Base-by-base conservation (phyloP, 345 rosid genomes). In the Cardamine occulta region DNA sequence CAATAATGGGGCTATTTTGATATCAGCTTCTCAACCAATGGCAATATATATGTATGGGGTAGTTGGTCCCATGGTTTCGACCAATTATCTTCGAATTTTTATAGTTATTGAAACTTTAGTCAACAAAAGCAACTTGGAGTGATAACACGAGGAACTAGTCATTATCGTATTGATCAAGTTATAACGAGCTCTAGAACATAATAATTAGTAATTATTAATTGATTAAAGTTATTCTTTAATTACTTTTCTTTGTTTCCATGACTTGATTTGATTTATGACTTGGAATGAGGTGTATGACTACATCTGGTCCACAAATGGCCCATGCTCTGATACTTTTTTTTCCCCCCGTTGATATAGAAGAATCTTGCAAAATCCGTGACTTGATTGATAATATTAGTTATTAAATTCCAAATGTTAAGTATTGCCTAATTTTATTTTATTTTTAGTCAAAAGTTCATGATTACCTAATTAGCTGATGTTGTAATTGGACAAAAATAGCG, bases 61-160 rank as follows among this genome's bases (percentile, higher is more conserved):
- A 8, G 40, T 67, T 58, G 73, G 62, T 67, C 79, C 67, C 73
- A 74, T 13, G 23, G n/a, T 14, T 42, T 57, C 34, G 3, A 66
- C 51, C 62, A 49, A 59, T 67, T 14, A 49, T 35, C 21, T 66
- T 24, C 7, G 14, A 39, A 39, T 34, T 66, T n/a, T 8, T 24
- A 2, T 17, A 19, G 23, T 17, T 48, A 48, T 2, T 17, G 53
- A 18, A 48, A 48, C 23, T 3, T 39, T 28, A 75, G 68, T 75
- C 74, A 75, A 75, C 63, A 67, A 67, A 75, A 75, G 47, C 79
- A 67, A 59, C 62, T 75, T 75, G 68, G 40, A 63, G 71, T 64
- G 62, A 35, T 54, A 24, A 67, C 73, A 75, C 11, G 66, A 48
- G 24, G 32, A 49, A 66, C 31, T 60, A 35, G 47, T 60, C 49